Base-by-base conservation (phyloP, 2,329 filamentous ascomycete species). In the Penicillium sumatraense region DNA sequence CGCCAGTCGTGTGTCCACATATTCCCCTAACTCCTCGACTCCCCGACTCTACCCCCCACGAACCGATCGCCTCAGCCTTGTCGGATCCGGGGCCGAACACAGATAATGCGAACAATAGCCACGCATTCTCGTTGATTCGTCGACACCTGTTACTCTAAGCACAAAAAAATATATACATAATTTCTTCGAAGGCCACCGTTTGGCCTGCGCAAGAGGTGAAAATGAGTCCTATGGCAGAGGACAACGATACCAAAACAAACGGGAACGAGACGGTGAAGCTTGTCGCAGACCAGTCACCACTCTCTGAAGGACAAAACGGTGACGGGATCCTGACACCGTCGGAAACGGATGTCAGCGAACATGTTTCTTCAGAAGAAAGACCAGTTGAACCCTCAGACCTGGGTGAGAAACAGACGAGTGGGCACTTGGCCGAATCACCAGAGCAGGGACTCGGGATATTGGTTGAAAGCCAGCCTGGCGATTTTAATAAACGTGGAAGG, bases 401-500 rank as follows among this genome's bases (percentile, higher is more conserved):
- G 5, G 49, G 48, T 40, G 58, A 49, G 5, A 42, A 9, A n/a
- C 14, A 57, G 10, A 50, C 51, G 11, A 40, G 49, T 21, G 24
- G 11, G 9, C 31, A 47, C 13, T 26, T 21, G 10, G 23, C 52
- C 16, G 51, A 18, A 38, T 59, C 51, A 3, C 16, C 53, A 13
- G 58, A 57, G 23, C 54, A 64, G 11, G 64, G 63, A 3, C 60
- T 66, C 5, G 64, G 62, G 0, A 65, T 65, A 2, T 20, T 66
- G 20, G 46, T 66, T 2, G 57, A 64, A 21, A 51, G 61, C 8
- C 51, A 55, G 3, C 20, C 53, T 1, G 40, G 51, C 7, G 57
- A 56, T 20, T 23, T 49, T 13, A 58, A 62, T 5, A 49, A 56
- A 26, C 51, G 38, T 26, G 58, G 61, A 21, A 58, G 59, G 5